Evolutionary conservation across 345 rosid species (phyloP).

Genomic region (Carallia brachiata): DNA sequence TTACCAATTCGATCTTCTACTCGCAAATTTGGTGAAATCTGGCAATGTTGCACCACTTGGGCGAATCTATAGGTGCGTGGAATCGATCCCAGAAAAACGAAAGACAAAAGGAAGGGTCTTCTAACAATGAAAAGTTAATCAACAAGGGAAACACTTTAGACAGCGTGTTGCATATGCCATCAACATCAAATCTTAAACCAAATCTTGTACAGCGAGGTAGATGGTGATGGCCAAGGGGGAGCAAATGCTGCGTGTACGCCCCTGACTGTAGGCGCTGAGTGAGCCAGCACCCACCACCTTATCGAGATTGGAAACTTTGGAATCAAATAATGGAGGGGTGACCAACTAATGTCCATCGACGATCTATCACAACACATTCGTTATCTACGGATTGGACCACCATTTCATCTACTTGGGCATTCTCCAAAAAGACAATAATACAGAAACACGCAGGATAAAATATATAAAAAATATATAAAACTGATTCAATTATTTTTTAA

Average conservation of each 20-base stretch:
- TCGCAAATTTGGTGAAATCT: too few relatives aligned
- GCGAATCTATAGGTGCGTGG: too few relatives aligned
- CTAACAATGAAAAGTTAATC: background rate
- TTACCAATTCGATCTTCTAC: too few relatives aligned
- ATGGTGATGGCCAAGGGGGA: conserved; percentile 11
- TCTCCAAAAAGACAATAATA: too few relatives aligned
- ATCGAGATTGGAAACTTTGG: conserved; percentile 11
- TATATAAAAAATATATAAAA: too few relatives aligned
- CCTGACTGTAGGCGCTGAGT: background rate
- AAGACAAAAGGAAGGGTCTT: background rate
- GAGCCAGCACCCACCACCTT: conserved; percentile 7
- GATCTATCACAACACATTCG: background rate
- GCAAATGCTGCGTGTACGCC: conserved; percentile 15
- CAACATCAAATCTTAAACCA: conserved; percentile 33
- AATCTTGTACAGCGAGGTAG: conserved; percentile 31
- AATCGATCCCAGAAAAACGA: background rate
- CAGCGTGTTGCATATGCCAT: background rate
- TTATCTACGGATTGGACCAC: background rate
- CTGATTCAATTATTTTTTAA: too few relatives aligned
- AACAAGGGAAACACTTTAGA: background rate
- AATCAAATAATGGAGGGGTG: conserved; percentile 1
- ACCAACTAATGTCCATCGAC: background rate
- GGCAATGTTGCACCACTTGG: too few relatives aligned
- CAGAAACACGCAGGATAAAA: too few relatives aligned
- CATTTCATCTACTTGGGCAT: too few relatives aligned